Conservation (phyloP, 441 rosid species). For the Euphorbia schlechtendalii region DNA sequence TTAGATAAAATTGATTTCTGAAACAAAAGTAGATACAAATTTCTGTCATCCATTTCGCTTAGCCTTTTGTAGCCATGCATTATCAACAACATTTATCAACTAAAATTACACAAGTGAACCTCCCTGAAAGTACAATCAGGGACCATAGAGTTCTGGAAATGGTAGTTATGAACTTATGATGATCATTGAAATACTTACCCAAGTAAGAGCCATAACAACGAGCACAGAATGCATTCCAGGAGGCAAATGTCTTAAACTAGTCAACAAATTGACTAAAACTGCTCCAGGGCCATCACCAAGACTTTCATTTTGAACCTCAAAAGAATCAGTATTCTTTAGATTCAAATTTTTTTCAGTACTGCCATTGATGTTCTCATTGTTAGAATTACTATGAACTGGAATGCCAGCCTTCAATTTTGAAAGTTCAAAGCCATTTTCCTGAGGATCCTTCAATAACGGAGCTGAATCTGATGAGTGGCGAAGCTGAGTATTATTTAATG, state of each 20-base stretch:
- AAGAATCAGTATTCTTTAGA: constrained; percentile 31
- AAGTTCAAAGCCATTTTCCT: constrained; percentile 37
- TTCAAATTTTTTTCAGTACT: constrained; percentile 31
- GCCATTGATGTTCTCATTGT: constrained; percentile 29
- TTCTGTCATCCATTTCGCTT: background rate
- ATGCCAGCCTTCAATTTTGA: constrained; percentile 37
- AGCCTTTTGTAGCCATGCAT: background rate
- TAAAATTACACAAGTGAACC: constrained; percentile 4
- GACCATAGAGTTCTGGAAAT: background rate
- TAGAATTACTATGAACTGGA: constrained; percentile 23
- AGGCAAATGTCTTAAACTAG: constrained; percentile 90
- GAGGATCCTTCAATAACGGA: constrained; percentile 62
- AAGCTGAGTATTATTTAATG: constrained; percentile 39
- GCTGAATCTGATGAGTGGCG: constrained; percentile 56
- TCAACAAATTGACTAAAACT: constrained; percentile 78
- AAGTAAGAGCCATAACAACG: constrained; percentile 85
- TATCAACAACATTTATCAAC: constrained; percentile 2
- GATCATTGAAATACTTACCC: constrained; percentile 66
- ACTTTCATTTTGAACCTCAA: constrained; percentile 40
- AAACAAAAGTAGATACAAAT: background rate
- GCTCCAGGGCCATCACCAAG: constrained; percentile 81
- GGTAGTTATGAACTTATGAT: constrained; percentile 7
- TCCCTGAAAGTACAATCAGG: constrained; percentile 2
- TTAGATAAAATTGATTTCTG: background rate
- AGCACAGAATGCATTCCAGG: constrained; percentile 93